Base-by-base conservation (phyloP, 169 alveolate species). In the Neospora caninum region DNA sequence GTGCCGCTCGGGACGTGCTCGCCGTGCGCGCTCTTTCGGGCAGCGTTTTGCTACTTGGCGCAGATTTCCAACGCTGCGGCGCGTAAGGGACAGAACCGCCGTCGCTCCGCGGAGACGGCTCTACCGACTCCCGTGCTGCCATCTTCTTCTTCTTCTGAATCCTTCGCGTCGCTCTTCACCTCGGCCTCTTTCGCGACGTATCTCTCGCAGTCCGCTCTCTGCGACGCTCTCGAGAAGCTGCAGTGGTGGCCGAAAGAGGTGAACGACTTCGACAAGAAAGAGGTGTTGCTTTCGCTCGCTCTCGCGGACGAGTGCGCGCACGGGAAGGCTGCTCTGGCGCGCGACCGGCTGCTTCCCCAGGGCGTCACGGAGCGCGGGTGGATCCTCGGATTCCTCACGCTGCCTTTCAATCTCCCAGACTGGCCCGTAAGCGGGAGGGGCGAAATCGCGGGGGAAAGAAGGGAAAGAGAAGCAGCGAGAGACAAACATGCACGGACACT, bases 381-480 rank as follows among this genome's bases (percentile, higher is more conserved):
- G 86, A 38, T 80, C 20, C 64, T 49, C 64, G 94, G 78, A 6
- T 58, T 91, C 91, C 64, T 42, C 20, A 64, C 38, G 29, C 86
- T 91, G 41, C 94, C 94, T 41, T 91, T n/a, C 49, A 91, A 91
- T 69, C 91, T 91, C n/a, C 94, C 94, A 34, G 94, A 91, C 54
- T 91, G 94, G 94, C 94, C 94, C 25, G 94, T 91, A 34, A 29
- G 88, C 36, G 45, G 7, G 20, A 73, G 29, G 38, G 18, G 18
- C 9, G 29, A 73, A 64, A 27, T 10, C 73, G 31, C 73, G 31
- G 20, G 73, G 20, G 22, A 64, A 64, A 4, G 73, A 22, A 64
- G 34, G n/a, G 73, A 64, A 27, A 64, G 34, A 27, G 31, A 64
- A 64, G 20, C 73, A 16, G 34, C n/a, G 73, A 64, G 73, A 64